Base-by-base conservation (phyloP, 139 green algal species). In the Desmodesmus armatus region DNA sequence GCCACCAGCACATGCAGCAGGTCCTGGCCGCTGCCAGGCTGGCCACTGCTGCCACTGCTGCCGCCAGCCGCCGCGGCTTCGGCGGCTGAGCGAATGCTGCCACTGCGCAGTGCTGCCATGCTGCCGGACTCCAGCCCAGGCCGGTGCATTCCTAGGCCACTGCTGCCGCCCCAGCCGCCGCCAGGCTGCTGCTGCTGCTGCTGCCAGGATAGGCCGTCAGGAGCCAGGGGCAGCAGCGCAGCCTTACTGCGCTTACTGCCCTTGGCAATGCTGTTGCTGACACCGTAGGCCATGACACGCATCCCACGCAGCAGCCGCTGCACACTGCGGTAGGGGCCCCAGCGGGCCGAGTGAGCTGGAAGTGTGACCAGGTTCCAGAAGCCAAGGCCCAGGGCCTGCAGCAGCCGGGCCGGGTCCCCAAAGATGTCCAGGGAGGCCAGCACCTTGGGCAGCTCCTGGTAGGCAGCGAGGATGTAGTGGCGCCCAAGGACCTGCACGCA, bases 391-490 rank as follows among this genome's bases (percentile, higher is more conserved):
- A 88, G 87, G 40, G 66, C 80, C 33, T 85, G 78, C 47, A 91
- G 62, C 55, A 92, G 81, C 47, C 87, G 72, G 31, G 83, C 85
- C 23, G 89, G 88, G 76, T 94, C 90, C 0, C 88, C 90, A 70
- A 94, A 89, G 40, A 92, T 91, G 85, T 94, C 90, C 67, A 94
- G 70, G 0, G 85, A 90, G 23, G 86, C 88, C 39, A 92, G 43
- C 63, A 90, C 62, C 83, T 94, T 94, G 75, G 90, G 74, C n/a
- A 97, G 78, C 87, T 96, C 88, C 5, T 62, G 39, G 81, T 87
- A 81, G 7, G 71, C 70, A 5, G 88, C 90, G 70, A 97, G 43
- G 25, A 88, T 87, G 87, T 97, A 97, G 81, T 97, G 94, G 44
- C 86, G 47, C 2, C 78, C 83, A 17, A 90, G 71, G 35, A 87